These are phyloP conservation scores for Chiua virens DNA, from an alignment of 768 basidiomycete species.

Conservation along the genomic window DNA sequence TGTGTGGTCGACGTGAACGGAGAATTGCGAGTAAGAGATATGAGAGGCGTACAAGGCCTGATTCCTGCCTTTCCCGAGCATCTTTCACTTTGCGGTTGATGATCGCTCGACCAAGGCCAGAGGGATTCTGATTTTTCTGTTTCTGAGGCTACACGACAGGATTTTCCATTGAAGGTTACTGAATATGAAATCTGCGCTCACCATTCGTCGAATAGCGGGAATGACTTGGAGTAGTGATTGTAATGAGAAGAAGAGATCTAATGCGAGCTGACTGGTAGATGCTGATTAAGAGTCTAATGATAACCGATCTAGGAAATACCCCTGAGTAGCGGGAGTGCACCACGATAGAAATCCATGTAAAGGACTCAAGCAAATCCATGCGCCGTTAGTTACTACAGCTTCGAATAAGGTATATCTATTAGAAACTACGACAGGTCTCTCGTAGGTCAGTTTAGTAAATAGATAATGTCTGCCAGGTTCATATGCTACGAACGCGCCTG, in stretches of 20 bases:
- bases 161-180: background rate
- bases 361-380: too few relatives aligned
- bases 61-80: conserved; percentile 34
- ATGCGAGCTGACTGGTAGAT: background rate
- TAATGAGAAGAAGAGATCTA: background rate
- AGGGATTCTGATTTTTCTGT: conserved; percentile 61
- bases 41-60: conserved; percentile 58
- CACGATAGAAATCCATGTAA: too few relatives aligned
- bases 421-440: conserved; percentile 2
- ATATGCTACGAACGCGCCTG: conserved; percentile 40
- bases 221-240: background rate
- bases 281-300: conserved; percentile 18
- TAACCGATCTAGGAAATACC: conserved; percentile 12
- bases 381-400: background rate
- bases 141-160: conserved; percentile 48
- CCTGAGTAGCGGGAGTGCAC: too few relatives aligned
- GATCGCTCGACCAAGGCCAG: conserved; percentile 91
- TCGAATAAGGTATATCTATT: conserved; percentile 19
- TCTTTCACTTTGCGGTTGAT: conserved; percentile 78
- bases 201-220: conserved; percentile 9
- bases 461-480: background rate
- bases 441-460: conserved; percentile 12
- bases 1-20: conserved; percentile 25
- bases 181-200: background rate
- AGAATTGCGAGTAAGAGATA: background rate